phyloP scores from a whole-genome alignment of 169 alveolate species.

The Besnoitia besnoiti region DNA sequence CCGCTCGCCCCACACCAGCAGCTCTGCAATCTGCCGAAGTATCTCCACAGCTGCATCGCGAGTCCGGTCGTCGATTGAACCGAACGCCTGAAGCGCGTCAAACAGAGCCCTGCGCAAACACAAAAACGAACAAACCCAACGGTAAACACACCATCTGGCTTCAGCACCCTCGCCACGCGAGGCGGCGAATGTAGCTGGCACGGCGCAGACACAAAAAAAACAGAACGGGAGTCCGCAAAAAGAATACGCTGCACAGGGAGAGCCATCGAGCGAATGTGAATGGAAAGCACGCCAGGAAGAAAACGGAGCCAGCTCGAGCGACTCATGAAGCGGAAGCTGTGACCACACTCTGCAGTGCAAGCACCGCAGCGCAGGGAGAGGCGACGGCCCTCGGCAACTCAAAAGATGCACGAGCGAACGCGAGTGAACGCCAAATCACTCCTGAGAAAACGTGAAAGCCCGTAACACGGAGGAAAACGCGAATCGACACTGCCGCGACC shows the following conservation, averaged over 20 bases:
- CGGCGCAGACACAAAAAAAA: neutral
- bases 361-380: no score
- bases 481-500: neutral
- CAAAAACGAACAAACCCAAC: neutral
- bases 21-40: conserved; percentile 67
- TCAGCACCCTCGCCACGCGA: neutral
- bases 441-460: no score
- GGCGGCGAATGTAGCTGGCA: no score
- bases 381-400: no score
- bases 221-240: neutral
- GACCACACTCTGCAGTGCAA: no score
- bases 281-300: neutral
- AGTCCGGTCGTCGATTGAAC: conserved; percentile 53
- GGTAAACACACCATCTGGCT: neutral
- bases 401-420: no score
- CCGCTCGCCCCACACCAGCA: conserved; percentile 69
- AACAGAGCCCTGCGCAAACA: conserved; percentile 50
- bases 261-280: neutral
- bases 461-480: no score
- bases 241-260: neutral
- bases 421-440: no score
- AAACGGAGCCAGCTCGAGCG: no score
- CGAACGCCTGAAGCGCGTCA: conserved; percentile 61
- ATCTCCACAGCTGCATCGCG: conserved; percentile 59
- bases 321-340: no score